Evolutionary conservation across 179 eudicot genomes (phyloP).

Genomic region (Dionaea muscipula): DNA sequence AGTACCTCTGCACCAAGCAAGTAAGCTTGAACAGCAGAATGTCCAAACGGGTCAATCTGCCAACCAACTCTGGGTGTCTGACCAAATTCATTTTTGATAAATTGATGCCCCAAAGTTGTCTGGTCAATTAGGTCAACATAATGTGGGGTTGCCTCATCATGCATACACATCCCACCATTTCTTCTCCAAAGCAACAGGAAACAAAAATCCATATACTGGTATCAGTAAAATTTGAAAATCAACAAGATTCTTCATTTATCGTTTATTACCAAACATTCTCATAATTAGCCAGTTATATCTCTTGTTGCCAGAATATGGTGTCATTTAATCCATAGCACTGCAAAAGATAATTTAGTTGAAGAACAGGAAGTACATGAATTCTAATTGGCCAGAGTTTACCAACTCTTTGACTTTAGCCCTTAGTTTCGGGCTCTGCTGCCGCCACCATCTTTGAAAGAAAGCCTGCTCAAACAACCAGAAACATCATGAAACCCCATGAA

Average conservation of each 20-base stretch:
- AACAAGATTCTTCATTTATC: not conserved
- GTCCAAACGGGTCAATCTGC: conserved; percentile 98
- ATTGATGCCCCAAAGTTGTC: conserved; percentile 79
- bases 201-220: not conserved
- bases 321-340: too few relatives aligned
- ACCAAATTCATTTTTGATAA: conserved; percentile 53
- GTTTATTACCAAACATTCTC: not conserved
- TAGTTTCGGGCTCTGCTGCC: conserved; percentile 55
- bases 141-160: conserved; percentile 90
- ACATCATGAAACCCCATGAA: not conserved
- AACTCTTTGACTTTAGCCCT: conserved; percentile 64
- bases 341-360: too few relatives aligned
- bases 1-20: conserved; percentile 94
- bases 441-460: conserved; percentile 96
- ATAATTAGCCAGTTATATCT: not conserved
- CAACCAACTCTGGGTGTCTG: conserved; percentile 81
- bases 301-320: too few relatives aligned
- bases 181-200: conserved; percentile 20
- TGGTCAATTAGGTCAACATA: conserved; percentile 91
- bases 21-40: conserved; percentile 97
- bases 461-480: conserved; percentile 34
- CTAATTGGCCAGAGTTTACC: conserved; percentile 77
- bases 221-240: not conserved
- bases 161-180: conserved; percentile 98
- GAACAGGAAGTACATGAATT: conserved; percentile 44